Evolutionary conservation across 345 rosid species (phyloP).

Genomic region (Euclidium syriacum): DNA sequence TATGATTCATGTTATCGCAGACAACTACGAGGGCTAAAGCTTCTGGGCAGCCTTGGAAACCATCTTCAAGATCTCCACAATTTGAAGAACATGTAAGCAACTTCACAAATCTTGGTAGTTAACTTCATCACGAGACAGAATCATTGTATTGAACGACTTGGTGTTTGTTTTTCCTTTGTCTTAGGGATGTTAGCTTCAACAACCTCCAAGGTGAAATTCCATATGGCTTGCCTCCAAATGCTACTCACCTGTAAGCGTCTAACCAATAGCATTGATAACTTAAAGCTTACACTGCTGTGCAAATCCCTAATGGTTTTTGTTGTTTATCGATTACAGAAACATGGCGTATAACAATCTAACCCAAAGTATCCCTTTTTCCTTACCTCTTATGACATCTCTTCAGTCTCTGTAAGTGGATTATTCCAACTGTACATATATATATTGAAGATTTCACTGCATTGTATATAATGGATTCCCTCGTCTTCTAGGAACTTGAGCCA

Average conservation of each 20-base stretch:
- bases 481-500: conserved; percentile 81
- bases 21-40: conserved; percentile 50
- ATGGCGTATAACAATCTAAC: conserved; percentile 67
- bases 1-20: conserved; percentile 34
- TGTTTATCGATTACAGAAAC: conserved; percentile 46
- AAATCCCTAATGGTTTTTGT: not conserved
- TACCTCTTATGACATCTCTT: conserved; percentile 51
- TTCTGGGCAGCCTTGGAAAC: conserved; percentile 62
- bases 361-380: conserved; percentile 60
- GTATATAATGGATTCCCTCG: not conserved
- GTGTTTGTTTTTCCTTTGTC: conserved; percentile 15
- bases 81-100: conserved; percentile 67
- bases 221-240: conserved; percentile 63
- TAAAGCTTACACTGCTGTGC: not conserved
- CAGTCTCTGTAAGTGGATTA: conserved; percentile 55
- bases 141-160: not conserved
- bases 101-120: conserved; percentile 1
- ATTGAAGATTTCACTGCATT: not conserved
- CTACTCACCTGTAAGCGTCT: conserved; percentile 63
- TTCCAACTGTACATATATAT: not conserved
- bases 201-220: conserved; percentile 71
- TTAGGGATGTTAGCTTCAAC: conserved; percentile 81
- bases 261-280: not conserved
- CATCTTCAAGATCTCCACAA: conserved; percentile 59
- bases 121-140: not conserved